A percentile compares a stretch with the other conserved stretches of the same genome.
Evolutionary conservation across 306 rosid genomes (phyloP).

Genomic region (Mucuna pruriens): DNA sequence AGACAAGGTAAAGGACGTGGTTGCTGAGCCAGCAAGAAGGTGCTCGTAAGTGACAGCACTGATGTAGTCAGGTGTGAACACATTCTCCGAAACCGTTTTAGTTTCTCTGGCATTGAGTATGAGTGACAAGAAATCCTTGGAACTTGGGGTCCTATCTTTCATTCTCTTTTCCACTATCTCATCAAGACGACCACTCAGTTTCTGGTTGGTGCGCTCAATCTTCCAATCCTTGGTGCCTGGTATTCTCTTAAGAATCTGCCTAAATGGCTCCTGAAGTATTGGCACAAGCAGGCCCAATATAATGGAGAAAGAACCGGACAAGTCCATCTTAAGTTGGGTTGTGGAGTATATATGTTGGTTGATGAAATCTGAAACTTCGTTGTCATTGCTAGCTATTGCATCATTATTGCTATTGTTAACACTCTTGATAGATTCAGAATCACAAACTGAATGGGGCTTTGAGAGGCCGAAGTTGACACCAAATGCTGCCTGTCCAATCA

Average conservation of each 20-base stretch:
- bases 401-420: not conserved
- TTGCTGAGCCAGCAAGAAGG: constrained; percentile 89
- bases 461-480: constrained; percentile 91
- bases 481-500: constrained; percentile 87
- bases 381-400: constrained; percentile 21
- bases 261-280: constrained; percentile 78
- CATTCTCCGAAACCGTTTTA: constrained; percentile 52
- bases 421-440: constrained; percentile 43
- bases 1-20: constrained; percentile 83
- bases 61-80: constrained; percentile 72
- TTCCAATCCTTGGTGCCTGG: constrained; percentile 95
- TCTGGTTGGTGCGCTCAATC: constrained; percentile 65
- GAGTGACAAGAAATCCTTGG: constrained; percentile 83
- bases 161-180: constrained; percentile 71
- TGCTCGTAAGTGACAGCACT: constrained; percentile 93
- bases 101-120: constrained; percentile 79
- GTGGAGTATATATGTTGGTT: constrained; percentile 86
- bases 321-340: constrained; percentile 88
- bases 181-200: constrained; percentile 66
- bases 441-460: constrained; percentile 45
- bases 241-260: constrained; percentile 80
- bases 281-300: constrained; percentile 84
- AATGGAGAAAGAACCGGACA: constrained; percentile 90
- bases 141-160: constrained; percentile 49
- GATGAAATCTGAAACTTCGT: constrained; percentile 77